Base-by-base conservation (phyloP, 2,329 filamentous ascomycete genomes). In the Colletotrichum tropicicola region DNA sequence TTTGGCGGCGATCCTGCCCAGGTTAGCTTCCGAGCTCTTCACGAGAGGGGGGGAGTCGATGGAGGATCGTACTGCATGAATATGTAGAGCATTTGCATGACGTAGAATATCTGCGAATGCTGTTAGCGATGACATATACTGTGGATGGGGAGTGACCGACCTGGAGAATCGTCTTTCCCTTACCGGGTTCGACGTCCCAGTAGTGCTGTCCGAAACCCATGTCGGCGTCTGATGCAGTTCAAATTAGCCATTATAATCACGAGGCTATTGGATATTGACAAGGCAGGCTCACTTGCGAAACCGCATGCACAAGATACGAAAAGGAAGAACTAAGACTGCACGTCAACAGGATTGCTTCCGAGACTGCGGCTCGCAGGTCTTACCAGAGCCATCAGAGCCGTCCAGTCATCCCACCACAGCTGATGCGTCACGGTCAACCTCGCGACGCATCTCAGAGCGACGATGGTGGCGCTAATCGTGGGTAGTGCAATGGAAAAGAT, bases 201-300 rank as follows among this genome's bases (percentile, higher is more conserved):
- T 68, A 71, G 13, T 72, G 70, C 3, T 57, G 41, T 2, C 70
- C 70, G 13, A 70, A 72, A 6, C 69, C 69, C 39, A 71, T 9
- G 5, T 23, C 10, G 0, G 58, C 12, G n/a, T 28, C 66, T 68
- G 45, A 4, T 4, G 17, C 1, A 5, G 6, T 15, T 4, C 2
- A 21, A 0, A 10, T 62, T 3, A 62, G 52, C n/a, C 5, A 12
- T 2, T 1, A 27, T 0, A 12, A 7, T 15, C 35, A 9, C 6
- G 30, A 9, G 5, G n/a, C 3, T 43, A 10, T 10, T 4, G 8
- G 3, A 43, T 30, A n/a, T 9, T 19, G 10, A 25, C 10, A 1
- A 13, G 3, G 17, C 13, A 3, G 21, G 9, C 56, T 15, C 39
- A 68, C 63, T 62, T 13, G 44, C 48, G 6, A 56, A 30, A 1